Conservation (phyloP, 1,284 basidiomycete species). For the Afroboletus lepidellus region DNA sequence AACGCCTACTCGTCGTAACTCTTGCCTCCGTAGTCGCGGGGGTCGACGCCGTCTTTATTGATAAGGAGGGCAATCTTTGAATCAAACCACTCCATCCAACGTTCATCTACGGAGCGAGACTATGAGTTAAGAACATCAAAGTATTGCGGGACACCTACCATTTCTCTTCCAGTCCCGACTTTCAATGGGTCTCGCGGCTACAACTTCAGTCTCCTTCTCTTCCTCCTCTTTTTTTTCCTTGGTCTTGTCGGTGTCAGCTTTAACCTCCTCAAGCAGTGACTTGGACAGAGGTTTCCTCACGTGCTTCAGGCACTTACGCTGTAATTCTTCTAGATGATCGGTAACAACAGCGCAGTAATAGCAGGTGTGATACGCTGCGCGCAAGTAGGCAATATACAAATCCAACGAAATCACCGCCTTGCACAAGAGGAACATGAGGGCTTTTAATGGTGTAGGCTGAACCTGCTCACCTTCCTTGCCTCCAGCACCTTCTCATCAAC, state of each 20-base stretch:
- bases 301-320: constrained; percentile 91
- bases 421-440: constrained; percentile 21
- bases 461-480: constrained; percentile 59
- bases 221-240: constrained; percentile 38
- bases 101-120: constrained; percentile 58
- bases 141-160: constrained; percentile 41
- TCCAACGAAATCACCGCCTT: constrained; percentile 77
- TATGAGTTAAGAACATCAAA: constrained; percentile 18
- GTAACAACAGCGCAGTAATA: constrained; percentile 93
- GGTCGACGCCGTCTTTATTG: constrained; percentile 74
- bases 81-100: constrained; percentile 86
- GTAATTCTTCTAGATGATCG: constrained; percentile 91
- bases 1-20: constrained; percentile 79
- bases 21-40: constrained; percentile 85
- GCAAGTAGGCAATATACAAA: constrained; percentile 81
- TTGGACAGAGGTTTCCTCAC: constrained; percentile 71
- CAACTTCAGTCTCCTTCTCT: constrained; percentile 30
- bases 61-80: constrained; percentile 78
- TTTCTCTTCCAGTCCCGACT: constrained; percentile 67
- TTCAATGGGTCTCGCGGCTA: constrained; percentile 33
- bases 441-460: constrained; percentile 14
- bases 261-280: constrained; percentile 55
- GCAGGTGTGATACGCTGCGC: constrained; percentile 85
- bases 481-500: constrained; percentile 64
- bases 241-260: constrained; percentile 44